Evolutionary conservation across 306 rosid species (phyloP).

Genomic region (Trichosanthes cucumerina): DNA sequence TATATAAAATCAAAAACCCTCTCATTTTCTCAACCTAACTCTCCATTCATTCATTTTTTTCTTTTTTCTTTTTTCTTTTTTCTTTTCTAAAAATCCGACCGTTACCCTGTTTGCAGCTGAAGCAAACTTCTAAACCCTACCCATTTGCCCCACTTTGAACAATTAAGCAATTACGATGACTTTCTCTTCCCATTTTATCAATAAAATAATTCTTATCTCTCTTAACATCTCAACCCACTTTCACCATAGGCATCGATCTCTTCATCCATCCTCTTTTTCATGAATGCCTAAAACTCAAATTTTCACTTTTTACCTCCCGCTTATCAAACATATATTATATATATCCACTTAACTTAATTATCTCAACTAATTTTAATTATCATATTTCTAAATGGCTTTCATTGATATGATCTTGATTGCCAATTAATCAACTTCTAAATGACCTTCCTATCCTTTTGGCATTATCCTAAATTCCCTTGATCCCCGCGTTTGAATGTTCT

Average conservation of each 20-base stretch:
- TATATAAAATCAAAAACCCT: background rate
- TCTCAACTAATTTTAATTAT: background rate
- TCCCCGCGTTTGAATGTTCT: background rate
- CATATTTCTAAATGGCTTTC: background rate
- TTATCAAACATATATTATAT: background rate
- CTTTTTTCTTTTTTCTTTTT: background rate
- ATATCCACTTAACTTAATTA: background rate
- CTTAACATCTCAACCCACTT: background rate
- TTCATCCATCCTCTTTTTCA: background rate
- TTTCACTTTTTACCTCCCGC: background rate
- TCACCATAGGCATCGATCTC: background rate
- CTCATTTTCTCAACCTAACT: conserved; percentile 35
- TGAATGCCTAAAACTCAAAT: background rate
- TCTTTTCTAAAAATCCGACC: conserved; percentile 22
- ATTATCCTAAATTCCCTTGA: background rate
- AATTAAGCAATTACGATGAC: background rate
- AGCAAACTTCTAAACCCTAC: conserved; percentile 29
- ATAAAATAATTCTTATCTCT: background rate
- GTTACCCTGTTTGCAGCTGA: conserved; percentile 32
- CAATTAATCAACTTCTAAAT: background rate
- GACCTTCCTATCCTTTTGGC: background rate
- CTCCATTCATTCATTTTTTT: conserved; percentile 9
- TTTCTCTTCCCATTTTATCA: background rate
- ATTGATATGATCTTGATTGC: background rate
- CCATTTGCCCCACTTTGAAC: background rate